Evolutionary conservation across 805 yeast genomes (phyloP).

Genomic region (Starmerella vitae): DNA sequence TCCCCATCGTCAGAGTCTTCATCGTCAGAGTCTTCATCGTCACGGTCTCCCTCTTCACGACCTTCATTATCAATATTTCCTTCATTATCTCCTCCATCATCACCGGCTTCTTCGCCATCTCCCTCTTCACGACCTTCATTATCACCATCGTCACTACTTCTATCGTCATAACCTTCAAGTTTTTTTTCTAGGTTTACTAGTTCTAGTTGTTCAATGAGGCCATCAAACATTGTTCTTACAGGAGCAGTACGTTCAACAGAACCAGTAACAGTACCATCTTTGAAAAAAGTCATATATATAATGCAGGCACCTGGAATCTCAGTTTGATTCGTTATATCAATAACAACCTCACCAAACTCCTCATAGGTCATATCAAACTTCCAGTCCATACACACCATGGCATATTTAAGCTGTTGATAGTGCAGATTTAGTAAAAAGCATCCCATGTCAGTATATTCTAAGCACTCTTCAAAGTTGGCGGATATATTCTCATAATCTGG

Average conservation of each 20-base stretch:
- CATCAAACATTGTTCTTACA: neutral
- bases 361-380: neutral
- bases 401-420: slow-evolving; percentile 1
- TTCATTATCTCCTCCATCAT: neutral
- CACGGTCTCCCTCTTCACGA: neutral
- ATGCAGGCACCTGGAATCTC: neutral
- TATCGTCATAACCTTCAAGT: neutral
- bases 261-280: neutral
- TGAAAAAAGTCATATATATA: neutral
- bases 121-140: neutral
- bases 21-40: neutral
- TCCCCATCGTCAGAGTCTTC: neutral
- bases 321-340: neutral
- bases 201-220: slow-evolving; percentile 2
- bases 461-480: neutral
- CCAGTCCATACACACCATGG: neutral
- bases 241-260: neutral
- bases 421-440: slow-evolving; percentile 7
- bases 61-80: neutral
- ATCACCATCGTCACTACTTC: neutral
- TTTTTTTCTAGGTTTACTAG: neutral
- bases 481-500: neutral
- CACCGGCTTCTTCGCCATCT: too few species aligned
- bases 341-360: neutral
- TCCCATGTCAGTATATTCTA: neutral